Base-by-base conservation (phyloP, 352 stramenopile species). In the Phytopythium chamaehyphon region DNA sequence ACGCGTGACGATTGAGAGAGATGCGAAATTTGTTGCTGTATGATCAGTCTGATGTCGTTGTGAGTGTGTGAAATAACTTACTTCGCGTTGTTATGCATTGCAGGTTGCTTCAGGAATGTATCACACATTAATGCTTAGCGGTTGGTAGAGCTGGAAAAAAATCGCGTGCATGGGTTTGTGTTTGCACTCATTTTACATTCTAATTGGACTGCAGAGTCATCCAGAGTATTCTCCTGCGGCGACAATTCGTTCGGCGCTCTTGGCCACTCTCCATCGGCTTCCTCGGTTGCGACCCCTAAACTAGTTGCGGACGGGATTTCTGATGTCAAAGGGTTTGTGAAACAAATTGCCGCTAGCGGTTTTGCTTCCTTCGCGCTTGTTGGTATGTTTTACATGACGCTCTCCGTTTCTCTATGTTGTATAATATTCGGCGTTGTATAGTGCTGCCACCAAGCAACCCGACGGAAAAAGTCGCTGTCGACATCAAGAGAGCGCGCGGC, bases 21-120 rank as follows among this genome's bases (percentile, higher is more conserved):
- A 86, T 35, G 79, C 82, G 3, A 92, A 92, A 56, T 89, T 92
- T 43, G 54, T 63, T 31, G 51, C 64, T 14, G 79, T 87, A 53
- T 11, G 69, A 57, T 10, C 9, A n/a, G n/a, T 23, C 31, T 16
- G 10, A 0, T 40, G 2, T n/a, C 22, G n/a, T 38, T 24, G 9
- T 19, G 8, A 21, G n/a, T n/a, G n/a, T n/a, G n/a, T n/a, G n/a
- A n/a, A n/a, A n/a, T n/a, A n/a, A n/a, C n/a, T n/a, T 9, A 19
- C 7, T 31, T 6, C 8, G 3, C 15, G 12, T 21, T 40, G 31
- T 28, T 37, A 23, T 23, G n/a, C n/a, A n/a, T 28, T 26, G 18
- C 48, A 92, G 82, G 48, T 92, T 35, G 62, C 75, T 8, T 92
- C 78, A 0, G 78, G 82, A 14, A 86, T 87, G 47, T 86, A 89